Conservation (phyloP, 2,329 filamentous ascomycete genomes). For the Mycogone perniciosa region DNA sequence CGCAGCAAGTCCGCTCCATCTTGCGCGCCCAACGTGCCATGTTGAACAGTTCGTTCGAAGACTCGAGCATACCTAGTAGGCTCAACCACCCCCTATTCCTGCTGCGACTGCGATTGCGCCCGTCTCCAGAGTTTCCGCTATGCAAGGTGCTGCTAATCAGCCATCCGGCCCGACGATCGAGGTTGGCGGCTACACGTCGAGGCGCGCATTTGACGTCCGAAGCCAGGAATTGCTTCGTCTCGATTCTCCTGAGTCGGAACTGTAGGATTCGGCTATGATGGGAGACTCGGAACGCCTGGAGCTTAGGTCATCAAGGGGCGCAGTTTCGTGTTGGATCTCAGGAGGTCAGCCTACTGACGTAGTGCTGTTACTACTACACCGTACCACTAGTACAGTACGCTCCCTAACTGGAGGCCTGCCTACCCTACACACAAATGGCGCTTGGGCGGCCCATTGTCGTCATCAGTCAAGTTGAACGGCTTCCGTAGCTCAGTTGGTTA, state of each 20-base stretch:
- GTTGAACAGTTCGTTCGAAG: constrained; percentile 10
- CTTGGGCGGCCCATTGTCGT: no score
- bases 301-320: constrained; percentile 23
- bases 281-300: neutral
- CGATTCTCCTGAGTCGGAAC: no score
- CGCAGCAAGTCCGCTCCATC: constrained; percentile 78
- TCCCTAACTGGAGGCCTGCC: no score
- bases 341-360: constrained; percentile 1
- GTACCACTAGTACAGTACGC: no score
- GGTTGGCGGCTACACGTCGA: constrained; percentile 4
- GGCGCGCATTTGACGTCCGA: constrained; percentile 9
- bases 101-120: no score
- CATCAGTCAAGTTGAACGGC: no score
- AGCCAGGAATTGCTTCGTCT: neutral
- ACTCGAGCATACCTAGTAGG: neutral
- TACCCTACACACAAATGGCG: no score
- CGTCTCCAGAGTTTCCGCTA: neutral
- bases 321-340: constrained; percentile 5
- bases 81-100: neutral
- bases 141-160: neutral
- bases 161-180: constrained; percentile 10
- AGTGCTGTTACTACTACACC: no score
- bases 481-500: no score
- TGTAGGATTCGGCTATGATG: neutral
- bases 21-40: constrained; percentile 61